Percentiles rank a stretch among this genome's conserved stretches.
These are phyloP conservation scores for Epichloe sylvatica DNA, from an alignment of 2,329 filamentous ascomycete species.

Conservation along the genomic window DNA sequence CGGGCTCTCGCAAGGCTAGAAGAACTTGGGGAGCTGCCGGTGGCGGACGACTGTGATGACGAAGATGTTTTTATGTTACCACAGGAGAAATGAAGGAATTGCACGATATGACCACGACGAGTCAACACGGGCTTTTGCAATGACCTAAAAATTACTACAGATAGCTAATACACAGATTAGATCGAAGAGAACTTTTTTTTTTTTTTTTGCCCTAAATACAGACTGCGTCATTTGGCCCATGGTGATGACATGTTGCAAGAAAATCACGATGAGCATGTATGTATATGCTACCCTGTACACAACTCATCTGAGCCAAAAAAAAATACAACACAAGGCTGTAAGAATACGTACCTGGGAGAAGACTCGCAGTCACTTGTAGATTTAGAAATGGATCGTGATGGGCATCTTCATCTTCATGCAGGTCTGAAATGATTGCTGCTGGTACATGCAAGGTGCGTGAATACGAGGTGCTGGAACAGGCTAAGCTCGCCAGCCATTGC, in stretches of 20 bases:
- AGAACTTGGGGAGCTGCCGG: conserved; percentile 24
- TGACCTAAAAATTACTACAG: not conserved
- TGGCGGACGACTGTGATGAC: conserved; percentile 7
- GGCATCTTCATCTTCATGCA: no score
- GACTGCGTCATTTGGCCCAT: not conserved
- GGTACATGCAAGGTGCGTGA: no score
- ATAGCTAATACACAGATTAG: not conserved
- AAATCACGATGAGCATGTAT: no score
- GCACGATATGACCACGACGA: not conserved
- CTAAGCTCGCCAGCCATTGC: no score
- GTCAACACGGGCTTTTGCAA: not conserved
- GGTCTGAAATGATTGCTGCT: no score
- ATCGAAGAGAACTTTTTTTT: not conserved
- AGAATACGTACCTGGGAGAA: no score
- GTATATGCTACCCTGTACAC: no score
- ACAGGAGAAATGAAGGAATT: not conserved
- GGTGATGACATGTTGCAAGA: not conserved
- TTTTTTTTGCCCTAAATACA: accelerated
- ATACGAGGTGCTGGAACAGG: no score
- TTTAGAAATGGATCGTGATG: no score
- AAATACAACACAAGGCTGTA: no score
- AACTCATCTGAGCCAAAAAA: no score
- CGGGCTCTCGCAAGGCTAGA: conserved; percentile 21
- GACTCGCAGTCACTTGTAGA: no score
- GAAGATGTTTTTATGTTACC: not conserved